These are phyloP conservation scores for Coleophoma cylindrospora DNA, from an alignment of 2,329 filamentous ascomycete species.

Conservation along the genomic window DNA sequence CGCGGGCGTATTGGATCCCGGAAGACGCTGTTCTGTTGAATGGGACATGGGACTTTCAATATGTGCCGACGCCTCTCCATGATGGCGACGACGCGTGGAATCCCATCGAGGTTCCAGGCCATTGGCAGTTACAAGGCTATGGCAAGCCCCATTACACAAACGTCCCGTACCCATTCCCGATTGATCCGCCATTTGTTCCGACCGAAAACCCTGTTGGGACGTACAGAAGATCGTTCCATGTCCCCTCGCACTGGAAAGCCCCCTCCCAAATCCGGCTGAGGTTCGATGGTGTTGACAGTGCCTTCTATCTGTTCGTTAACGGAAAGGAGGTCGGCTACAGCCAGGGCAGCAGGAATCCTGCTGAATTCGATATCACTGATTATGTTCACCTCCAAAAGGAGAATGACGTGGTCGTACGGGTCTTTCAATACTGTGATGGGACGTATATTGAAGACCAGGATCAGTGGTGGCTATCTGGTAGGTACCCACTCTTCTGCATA, in stretches of 20 bases:
- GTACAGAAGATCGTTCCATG: constrained; percentile 40
- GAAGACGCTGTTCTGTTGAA: constrained; percentile 38
- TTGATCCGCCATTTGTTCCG: constrained; percentile 55
- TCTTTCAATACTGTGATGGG: constrained; percentile 49
- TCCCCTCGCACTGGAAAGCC: constrained; percentile 29
- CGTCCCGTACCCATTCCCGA: constrained; percentile 57
- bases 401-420: constrained; percentile 36
- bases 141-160: constrained; percentile 64
- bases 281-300: constrained; percentile 51
- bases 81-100: constrained; percentile 25
- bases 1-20: no score
- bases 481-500: no score
- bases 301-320: constrained; percentile 50
- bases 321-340: constrained; percentile 46
- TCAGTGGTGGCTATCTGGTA: constrained; percentile 51
- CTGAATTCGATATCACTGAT: constrained; percentile 47
- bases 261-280: constrained; percentile 39
- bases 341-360: constrained; percentile 48
- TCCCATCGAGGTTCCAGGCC: constrained; percentile 52
- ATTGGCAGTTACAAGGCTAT: constrained; percentile 65
- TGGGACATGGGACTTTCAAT: constrained; percentile 49
- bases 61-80: constrained; percentile 36
- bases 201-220: constrained; percentile 43
- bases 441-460: constrained; percentile 49
- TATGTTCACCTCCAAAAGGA: constrained; percentile 19